Evolutionary conservation across 148 eudicot genomes (phyloP), one percentile per base, ranked within the genome.

Genomic region (Camellia japonica): DNA sequence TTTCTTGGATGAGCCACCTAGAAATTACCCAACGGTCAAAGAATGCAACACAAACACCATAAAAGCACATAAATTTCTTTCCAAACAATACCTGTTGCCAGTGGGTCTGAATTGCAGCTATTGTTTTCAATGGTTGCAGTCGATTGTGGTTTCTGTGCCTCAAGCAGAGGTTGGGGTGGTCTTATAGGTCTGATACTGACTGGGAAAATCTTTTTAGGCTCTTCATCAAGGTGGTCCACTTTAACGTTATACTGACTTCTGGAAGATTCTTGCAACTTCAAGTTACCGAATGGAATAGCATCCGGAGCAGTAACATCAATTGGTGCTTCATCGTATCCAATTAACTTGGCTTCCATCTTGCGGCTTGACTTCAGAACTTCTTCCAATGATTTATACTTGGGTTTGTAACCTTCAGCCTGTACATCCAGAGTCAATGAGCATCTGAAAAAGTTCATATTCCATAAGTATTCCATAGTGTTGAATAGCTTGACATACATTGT

Each of bases 311-410:
- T 82, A 64, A 63, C 20, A 52, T 88, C 75, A 52, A 85, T 78
- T 6, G 95, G 91, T 68, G 80, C 88, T 81, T 96, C 98, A 79
- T 96, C 91, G 59, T 87, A 94, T 83, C 99, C 99, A 66, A 96
- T 89, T 71, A 96, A 84, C 81, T 80, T 82, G 78, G 99, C 86
- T 83, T 85, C 88, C 89, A 62, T 88, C 84, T 74, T 92, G 47
- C 51, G 71, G 81, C 85, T 85, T 23, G 84, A 79, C 78, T 80
- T 85, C 10, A 96, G 85, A 70, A 92, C 81, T 79, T 96, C 98
- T 76, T 90, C 90, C 80, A 94, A 79, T 49, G 97, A 78, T 87
- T 87, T 88, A 49, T 86, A 76, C 87, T 90, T 90, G 30, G 87
- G 61, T 73, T 75, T 89, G 88, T 87, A 90, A 79, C 98, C 99